These are phyloP conservation scores for Shiraia sp. DNA, from an alignment of 2,329 filamentous ascomycete species.

Conservation along the genomic window DNA sequence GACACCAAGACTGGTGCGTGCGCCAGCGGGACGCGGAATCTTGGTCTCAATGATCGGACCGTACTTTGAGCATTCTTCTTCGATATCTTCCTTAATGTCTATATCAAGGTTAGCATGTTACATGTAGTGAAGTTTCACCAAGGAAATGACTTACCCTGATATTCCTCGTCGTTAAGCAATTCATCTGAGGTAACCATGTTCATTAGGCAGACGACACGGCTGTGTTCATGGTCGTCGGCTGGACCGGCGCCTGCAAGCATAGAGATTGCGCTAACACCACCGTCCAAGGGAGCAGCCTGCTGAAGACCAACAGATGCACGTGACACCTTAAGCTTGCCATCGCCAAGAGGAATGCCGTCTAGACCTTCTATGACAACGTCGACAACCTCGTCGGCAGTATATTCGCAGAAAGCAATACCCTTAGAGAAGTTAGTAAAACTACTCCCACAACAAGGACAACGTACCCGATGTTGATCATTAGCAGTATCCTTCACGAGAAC, in stretches of 20 bases:
- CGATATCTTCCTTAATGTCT: slow-evolving; percentile 97
- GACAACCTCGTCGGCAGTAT: slow-evolving; percentile 75
- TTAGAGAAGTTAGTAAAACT: slow-evolving; percentile 47
- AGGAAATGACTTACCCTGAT: slow-evolving; percentile 69
- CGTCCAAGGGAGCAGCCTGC: slow-evolving; percentile 89
- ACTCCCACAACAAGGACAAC: too few species aligned
- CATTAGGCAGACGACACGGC: slow-evolving; percentile 84
- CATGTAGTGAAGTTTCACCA: background rate
- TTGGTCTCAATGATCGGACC: slow-evolving; percentile 86
- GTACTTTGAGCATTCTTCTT: slow-evolving; percentile 91
- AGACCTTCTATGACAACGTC: slow-evolving; percentile 87
- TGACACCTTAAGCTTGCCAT: slow-evolving; percentile 79
- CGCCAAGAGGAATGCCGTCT: slow-evolving; percentile 91
- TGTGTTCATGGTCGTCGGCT: slow-evolving; percentile 71
- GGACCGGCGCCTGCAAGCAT: slow-evolving; percentile 92
- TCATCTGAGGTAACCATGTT: slow-evolving; percentile 99
- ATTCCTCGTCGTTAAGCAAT: slow-evolving; percentile 90
- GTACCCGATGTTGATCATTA: slow-evolving; percentile 84
- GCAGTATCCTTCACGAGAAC: slow-evolving; percentile 83
- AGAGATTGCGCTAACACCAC: slow-evolving; percentile 96
- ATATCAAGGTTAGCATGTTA: slow-evolving; percentile 7
- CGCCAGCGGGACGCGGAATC: slow-evolving; percentile 83
- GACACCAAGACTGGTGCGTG: slow-evolving; percentile 82
- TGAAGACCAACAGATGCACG: slow-evolving; percentile 92
- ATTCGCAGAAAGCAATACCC: slow-evolving; percentile 98